Evolutionary conservation across 495 filamentous ascomycete genomes (phyloP), one percentile per base, ranked within the genome.

Genomic region (Cairneyella variabilis): DNA sequence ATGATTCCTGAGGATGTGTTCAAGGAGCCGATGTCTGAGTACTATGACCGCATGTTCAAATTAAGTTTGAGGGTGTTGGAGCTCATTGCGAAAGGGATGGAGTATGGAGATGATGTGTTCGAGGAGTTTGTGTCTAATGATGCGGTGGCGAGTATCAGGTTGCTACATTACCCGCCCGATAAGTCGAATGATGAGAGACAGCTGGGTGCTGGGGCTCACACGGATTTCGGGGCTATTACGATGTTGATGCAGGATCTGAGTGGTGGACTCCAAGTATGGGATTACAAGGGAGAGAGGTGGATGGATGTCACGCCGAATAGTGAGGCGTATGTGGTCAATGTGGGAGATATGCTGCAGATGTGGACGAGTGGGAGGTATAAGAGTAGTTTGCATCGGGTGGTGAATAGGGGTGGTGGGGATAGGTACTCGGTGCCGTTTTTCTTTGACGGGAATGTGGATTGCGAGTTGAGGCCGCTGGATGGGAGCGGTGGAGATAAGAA

Each of bases 311-410:
- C 30, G 7, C 74, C 74, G 2, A 66, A 71, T 14, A 62, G 65
- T 18, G 70, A 69, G 0, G 76, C 72, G 28, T 64, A 76, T 53
- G 75, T 79, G 1, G 67, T 79, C 17, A 79, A 79, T 51, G 71
- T 78, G 16, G 69, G 64, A 3, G 69, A 77, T 53, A 68, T 66
- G 32, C 48, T 76, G 44, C 63, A 68, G 28, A 62, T 72, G 23
- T 71, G 69, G 72, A 70, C 72, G 8, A 69, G 70, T 40, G 64
- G 66, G 26, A 66, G 45, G 21, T 77, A 75, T 46, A 67, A 64
- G 48, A 72, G 68, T 12, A 70, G 67, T 6, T 57, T 71, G 14
- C 74, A 76, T 48, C 67, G 73, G 2, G 73, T 71, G 0, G 60
- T 66, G 6, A 77, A 77, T 56, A 48, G 69, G 10, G 67, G 71